phyloP scores from a whole-genome alignment of 768 basidiomycete species.

The Ramaria rubella region DNA sequence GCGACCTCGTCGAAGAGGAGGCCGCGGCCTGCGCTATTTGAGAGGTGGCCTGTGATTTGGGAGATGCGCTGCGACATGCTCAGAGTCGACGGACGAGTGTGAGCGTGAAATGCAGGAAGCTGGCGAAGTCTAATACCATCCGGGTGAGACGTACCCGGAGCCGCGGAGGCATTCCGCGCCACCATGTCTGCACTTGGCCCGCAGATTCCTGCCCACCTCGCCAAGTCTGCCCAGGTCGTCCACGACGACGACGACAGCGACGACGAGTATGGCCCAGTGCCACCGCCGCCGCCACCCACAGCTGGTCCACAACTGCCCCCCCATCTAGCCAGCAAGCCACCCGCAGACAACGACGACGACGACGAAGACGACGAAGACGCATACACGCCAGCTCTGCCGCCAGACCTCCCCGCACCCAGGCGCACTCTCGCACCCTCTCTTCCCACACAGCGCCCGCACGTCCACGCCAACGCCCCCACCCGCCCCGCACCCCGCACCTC shows the following conservation, averaged over 20 bases:
- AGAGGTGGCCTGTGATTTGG: slow-evolving; percentile 67
- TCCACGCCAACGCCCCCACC: slow-evolving; percentile 45
- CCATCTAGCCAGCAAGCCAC: background rate
- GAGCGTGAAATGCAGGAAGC: slow-evolving; percentile 28
- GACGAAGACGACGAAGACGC: slow-evolving; percentile 61
- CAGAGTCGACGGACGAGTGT: background rate
- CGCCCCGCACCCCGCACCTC: slow-evolving; percentile 34
- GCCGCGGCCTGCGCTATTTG: slow-evolving; percentile 44
- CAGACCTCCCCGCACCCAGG: slow-evolving; percentile 45
- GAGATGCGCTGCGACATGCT: slow-evolving; percentile 41
- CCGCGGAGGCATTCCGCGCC: slow-evolving; percentile 18
- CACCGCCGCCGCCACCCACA: slow-evolving; percentile 14
- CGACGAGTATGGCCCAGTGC: slow-evolving; percentile 28
- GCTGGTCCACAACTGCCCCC: slow-evolving; percentile 21
- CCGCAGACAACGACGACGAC: slow-evolving; percentile 19
- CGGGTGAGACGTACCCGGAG: slow-evolving; percentile 29
- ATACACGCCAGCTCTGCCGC: slow-evolving; percentile 68
- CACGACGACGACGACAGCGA: slow-evolving; percentile 20
- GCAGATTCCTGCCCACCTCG: slow-evolving; percentile 46
- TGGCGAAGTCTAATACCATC: slow-evolving; percentile 26
- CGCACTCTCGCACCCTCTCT: slow-evolving; percentile 48
- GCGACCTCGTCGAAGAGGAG: slow-evolving; percentile 72
- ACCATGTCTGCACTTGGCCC: slow-evolving; percentile 52
- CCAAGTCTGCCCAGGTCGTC: too few relatives aligned
- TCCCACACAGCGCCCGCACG: slow-evolving; percentile 37